Evolutionary conservation across 805 yeast genomes (phyloP).

Genomic region (Saturnispora galanensis): DNA sequence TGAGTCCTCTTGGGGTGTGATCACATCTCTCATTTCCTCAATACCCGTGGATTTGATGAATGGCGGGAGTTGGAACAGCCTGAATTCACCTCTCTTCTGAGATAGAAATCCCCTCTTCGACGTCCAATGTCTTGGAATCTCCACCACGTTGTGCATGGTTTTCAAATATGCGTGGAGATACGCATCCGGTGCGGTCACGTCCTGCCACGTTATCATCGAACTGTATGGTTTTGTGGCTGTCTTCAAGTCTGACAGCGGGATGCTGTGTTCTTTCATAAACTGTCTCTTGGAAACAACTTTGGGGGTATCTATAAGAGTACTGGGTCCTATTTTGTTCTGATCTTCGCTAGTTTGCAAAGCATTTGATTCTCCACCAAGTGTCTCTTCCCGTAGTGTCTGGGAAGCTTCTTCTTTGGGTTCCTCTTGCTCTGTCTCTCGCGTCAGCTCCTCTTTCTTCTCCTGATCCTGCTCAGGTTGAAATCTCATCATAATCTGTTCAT

Average conservation of each 20-base stretch:
- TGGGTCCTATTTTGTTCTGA: conserved; percentile 7
- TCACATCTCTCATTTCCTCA: conserved; percentile 67
- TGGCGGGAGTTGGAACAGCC: conserved; percentile 68
- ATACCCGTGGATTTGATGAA: conserved; percentile 79
- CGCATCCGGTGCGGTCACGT: conserved; percentile 79
- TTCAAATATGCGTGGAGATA: conserved; percentile 54
- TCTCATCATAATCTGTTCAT: conserved; percentile 15
- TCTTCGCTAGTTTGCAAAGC: conserved; percentile 1
- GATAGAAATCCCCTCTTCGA: conserved; percentile 65
- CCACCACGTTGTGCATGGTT: conserved; percentile 52
- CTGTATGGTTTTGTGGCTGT: conserved; percentile 56
- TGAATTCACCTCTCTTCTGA: conserved; percentile 56
- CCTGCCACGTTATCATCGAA: conserved; percentile 63
- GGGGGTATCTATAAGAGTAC: background rate
- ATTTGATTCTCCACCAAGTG: background rate
- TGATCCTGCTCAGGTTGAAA: conserved; percentile 15
- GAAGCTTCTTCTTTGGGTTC: background rate
- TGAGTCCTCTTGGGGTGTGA: conserved; percentile 36
- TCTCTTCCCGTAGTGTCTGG: background rate
- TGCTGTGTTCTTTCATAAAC: conserved; percentile 40
- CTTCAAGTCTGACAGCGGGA: conserved; percentile 62
- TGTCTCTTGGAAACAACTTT: conserved; percentile 37
- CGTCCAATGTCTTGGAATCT: conserved; percentile 82
- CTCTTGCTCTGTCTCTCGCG: background rate
- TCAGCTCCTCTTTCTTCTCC: conserved; percentile 15